Evolutionary conservation across 2,329 filamentous ascomycete genomes (phyloP), one percentile per base, ranked within the genome.

Genomic region (Diaporthe sp.): DNA sequence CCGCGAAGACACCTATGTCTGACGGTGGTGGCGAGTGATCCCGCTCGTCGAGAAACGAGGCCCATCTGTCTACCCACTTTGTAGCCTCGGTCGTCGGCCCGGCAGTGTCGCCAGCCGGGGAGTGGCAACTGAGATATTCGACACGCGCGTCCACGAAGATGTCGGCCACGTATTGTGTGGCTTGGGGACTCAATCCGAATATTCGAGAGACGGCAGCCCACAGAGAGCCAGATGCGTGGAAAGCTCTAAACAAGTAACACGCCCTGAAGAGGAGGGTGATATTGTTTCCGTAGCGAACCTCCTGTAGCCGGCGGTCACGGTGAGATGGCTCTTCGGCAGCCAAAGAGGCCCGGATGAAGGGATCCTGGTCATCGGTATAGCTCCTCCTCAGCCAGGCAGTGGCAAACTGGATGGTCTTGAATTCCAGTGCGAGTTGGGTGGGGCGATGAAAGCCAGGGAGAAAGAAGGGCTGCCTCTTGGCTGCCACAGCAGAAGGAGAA

Each of bases 271-370:
- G 61, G 37, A 74, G 17, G 15, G 74, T 61, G 53, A 75, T 56
- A 25, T 75, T 75, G 27, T 75, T 75, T 39, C 72, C 74, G 25
- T 71, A 75, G n/a, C 68, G 53, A 37, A 71, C 59, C 44, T 73
- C 71, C 1, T n/a, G 44, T 4, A 55, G 35, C 2, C 13, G 22
- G 7, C 44, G 69, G 13, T 61, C 58, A 17, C 44, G 55, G 22
- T 9, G 2, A 17, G 17, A 4, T 7, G 10, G 10, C 2, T 44
- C 55, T 1, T 66, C 35, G n/a, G 37, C 37, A 15, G 22, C 22
- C n/a, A 51, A 9, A 30, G 35, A 17, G 1, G 4, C 17, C 19
- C 8, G n/a, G 44, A 58, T 15, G 13, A 13, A 13, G 10, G 19
- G 8, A 13, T 56, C 12, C 4, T 17, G 2, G 7, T 70, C 74